These are phyloP conservation scores for Byssoonygena ceratinophila DNA, from an alignment of 2,329 filamentous ascomycete species.

Conservation along the genomic window DNA sequence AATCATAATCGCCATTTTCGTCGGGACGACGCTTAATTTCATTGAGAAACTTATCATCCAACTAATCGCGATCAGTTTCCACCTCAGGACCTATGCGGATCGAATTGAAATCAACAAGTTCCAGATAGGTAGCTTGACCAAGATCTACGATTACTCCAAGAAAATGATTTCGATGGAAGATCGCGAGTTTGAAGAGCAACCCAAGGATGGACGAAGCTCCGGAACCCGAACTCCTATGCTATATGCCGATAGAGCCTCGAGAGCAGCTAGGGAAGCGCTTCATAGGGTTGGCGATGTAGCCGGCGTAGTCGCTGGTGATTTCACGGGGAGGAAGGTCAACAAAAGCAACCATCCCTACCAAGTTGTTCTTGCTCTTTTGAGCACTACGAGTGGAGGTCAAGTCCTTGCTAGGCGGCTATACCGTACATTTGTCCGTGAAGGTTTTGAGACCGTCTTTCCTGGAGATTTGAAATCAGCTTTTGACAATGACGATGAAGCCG, in stretches of 20 bases:
- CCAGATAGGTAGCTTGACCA: conserved; percentile 60
- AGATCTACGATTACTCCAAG: conserved; percentile 56
- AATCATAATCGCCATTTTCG: conserved; percentile 74
- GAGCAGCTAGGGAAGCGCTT: conserved; percentile 63
- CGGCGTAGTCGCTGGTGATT: conserved; percentile 77
- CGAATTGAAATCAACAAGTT: conserved; percentile 89
- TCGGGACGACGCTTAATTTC: conserved; percentile 68
- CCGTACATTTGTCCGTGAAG: conserved; percentile 68
- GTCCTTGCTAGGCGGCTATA: conserved; percentile 80
- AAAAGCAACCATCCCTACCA: conserved; percentile 70
- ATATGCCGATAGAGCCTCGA: conserved; percentile 56
- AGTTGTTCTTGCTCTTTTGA: conserved; percentile 68
- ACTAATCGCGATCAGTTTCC: conserved; percentile 87
- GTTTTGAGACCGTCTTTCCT: conserved; percentile 61
- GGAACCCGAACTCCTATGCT: conserved; percentile 65
- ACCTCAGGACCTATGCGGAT: conserved; percentile 79
- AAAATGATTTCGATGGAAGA: conserved; percentile 58
- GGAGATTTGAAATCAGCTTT: conserved; percentile 74
- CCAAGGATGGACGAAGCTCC: conserved; percentile 38
- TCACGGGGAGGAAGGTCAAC: conserved; percentile 62
- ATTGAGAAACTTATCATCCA: conserved; percentile 90
- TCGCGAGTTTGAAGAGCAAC: conserved; percentile 61
- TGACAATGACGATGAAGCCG: conserved; percentile 70
- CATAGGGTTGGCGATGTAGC: conserved; percentile 77
- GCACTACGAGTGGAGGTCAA: conserved; percentile 62